Evolutionary conservation across 768 basidiomycete genomes (phyloP), one percentile per base, ranked within the genome.

Genomic region (Russula abietina): DNA sequence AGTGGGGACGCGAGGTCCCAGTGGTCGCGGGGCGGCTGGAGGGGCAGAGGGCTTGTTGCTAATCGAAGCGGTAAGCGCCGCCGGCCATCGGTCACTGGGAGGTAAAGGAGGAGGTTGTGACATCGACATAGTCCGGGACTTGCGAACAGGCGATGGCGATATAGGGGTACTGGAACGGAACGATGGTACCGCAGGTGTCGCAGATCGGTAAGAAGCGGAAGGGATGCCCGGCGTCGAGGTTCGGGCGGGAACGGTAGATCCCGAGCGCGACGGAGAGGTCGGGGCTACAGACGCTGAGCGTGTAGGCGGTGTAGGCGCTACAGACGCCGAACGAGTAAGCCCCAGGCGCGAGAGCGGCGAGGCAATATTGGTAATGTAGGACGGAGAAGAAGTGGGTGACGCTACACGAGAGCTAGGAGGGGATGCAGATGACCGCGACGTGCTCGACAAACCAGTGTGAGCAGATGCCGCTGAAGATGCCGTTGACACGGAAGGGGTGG

Each of bases 391-490:
- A 14, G 67, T 67, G 19, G 67, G 67, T 43, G 67, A 68, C 36
- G 67, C 65, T 14, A 68, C 67, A 50, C 67, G 67, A 22, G 67
- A 67, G 19, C 30, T 57, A 22, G 67, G 67, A 19, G 67, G 67
- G 14, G 67, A 66, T 26, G 55, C 33, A 8, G 66, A 52, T 24
- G 67, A 55, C 28, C 65, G 65, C 50, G 63, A 60, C 28, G 55
- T 26, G 58, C 62, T 66, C 65, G 65, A 66, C 65, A 66, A 56
- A 57, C 65, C 60, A 57, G 65, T 43, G 65, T 65, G 64, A 66
- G 65, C 55, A 58, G 57, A 49, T 36, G 60, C 55, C 24, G 67
- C 49, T 19, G 60, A 55, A 26, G 54, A 58, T 53, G 65, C 57
- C 54, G 54, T 59, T 50, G 58, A 60, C 7, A 59, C 41, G 50